Percentiles rank a stretch among this genome's conserved stretches.
Evolutionary conservation across 306 rosid genomes (phyloP).

Genomic region (Pyrus bretschneideri): DNA sequence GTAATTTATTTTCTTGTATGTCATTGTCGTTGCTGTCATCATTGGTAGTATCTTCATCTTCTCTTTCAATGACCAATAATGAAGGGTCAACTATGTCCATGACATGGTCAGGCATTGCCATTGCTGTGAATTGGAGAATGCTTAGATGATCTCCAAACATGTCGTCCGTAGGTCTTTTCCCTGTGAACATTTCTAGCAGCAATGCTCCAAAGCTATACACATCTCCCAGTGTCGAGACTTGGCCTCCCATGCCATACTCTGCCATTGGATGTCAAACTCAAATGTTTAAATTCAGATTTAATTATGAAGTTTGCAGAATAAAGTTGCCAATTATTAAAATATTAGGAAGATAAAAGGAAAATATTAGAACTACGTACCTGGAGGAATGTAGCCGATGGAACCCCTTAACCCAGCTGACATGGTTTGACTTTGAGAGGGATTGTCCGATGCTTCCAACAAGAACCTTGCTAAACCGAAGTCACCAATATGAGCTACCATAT

Average conservation of each 20-base stretch:
- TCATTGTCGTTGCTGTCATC: no score
- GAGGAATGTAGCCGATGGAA: slow-evolving; percentile 36
- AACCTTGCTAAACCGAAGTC: slow-evolving; percentile 20
- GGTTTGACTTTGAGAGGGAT: neutral
- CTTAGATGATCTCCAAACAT: slow-evolving; percentile 7
- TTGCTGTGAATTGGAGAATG: slow-evolving; percentile 9
- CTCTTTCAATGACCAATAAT: neutral
- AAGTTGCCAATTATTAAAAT: neutral
- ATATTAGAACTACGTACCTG: no score
- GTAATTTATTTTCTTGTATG: no score
- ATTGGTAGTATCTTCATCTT: neutral
- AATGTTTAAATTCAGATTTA: neutral
- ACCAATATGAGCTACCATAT: slow-evolving; percentile 31
- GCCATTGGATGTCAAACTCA: neutral
- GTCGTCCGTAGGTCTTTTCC: slow-evolving; percentile 16
- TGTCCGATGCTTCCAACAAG: slow-evolving; percentile 6
- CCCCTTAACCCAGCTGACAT: slow-evolving; percentile 12
- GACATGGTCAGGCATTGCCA: slow-evolving; percentile 15
- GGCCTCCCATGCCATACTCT: slow-evolving; percentile 31
- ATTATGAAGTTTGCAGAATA: no score
- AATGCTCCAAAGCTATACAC: slow-evolving; percentile 25
- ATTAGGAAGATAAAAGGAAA: no score
- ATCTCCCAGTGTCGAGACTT: slow-evolving; percentile 22
- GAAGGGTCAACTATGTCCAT: no score
- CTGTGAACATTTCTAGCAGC: slow-evolving; percentile 20